Base-by-base conservation (phyloP, 805 yeast genomes). In the Blastobotrys americana region DNA sequence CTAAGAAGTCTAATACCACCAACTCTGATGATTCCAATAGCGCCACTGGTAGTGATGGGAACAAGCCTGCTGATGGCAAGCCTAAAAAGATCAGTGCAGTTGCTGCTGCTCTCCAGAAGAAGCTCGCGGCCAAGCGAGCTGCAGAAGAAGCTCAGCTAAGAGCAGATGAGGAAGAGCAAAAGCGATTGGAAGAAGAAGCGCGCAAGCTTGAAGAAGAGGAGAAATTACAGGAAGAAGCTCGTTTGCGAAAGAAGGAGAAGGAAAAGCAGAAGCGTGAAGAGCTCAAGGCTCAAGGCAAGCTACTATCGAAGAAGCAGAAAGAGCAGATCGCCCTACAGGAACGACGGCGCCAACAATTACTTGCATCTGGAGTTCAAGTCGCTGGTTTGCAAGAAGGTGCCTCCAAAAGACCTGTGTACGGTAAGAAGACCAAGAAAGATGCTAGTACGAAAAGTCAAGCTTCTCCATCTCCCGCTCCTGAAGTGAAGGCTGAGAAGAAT, bases 251-350 rank as follows among this genome's bases (percentile, higher is more conserved):
- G 76, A 86, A 80, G 58, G 98, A 93, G 66, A 84, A 78, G 63
- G 97, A 90, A 59, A 83, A 76, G 67, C 74, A 76, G 48, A 88
- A 84, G 72, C 82, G 77, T 54, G 98, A 93, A 58, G 90, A 86
- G 68, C 78, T 93, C 64, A 86, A 85, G 68, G 93, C 96, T 28
- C 97, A 90, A 68, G 99, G 99, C 60, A 93, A 93, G 63, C 79
- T 82, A 44, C 69, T 93, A 61, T 84, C 96, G 48, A 93, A 86
- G 71, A 90, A 89, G 63, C 98, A 93, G 73, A 87, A 84, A 68
- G 96, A 88, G 66, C 95, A 88, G 63, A 84, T 85, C 69, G 85
- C 80, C 43, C 66, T 80, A 34, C 77, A 81, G 58, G 97, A 90
- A 61, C 84, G 84, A 63, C 87, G 97, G 70, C 84, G 94, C 65